Conservation (phyloP, 2,329 filamentous ascomycete genomes). For the Colletotrichum godetiae region DNA sequence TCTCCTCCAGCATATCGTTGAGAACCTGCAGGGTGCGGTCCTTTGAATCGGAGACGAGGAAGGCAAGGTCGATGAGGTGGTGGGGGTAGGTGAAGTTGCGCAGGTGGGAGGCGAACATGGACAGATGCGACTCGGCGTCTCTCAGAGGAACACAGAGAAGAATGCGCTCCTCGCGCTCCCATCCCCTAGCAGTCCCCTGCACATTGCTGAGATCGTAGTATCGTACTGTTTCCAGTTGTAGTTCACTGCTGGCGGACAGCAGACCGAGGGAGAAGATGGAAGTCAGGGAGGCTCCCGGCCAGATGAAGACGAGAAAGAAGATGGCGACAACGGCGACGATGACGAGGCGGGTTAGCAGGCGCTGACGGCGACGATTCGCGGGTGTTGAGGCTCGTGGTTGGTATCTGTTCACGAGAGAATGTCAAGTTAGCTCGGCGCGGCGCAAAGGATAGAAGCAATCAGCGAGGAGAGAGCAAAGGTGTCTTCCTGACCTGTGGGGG, state of each 20-base stretch:
- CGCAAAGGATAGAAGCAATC: slow-evolving; percentile 2
- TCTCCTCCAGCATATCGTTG: slow-evolving; percentile 77
- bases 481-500: slow-evolving; percentile 78
- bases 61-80: slow-evolving; percentile 94
- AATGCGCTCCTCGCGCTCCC: slow-evolving; percentile 96
- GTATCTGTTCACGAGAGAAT: slow-evolving; percentile 69
- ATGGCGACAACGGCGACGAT: slow-evolving; percentile 66
- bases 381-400: slow-evolving; percentile 83
- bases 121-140: slow-evolving; percentile 90
- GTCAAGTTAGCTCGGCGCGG: slow-evolving; percentile 35
- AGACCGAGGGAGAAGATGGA: slow-evolving; percentile 77
- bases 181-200: slow-evolving; percentile 89
- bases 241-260: slow-evolving; percentile 73
- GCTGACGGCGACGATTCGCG: slow-evolving; percentile 77
- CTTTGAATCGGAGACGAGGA: slow-evolving; percentile 97
- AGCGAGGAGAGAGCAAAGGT: not conserved
- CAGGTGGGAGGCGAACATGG: slow-evolving; percentile 99
- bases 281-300: slow-evolving; percentile 72
- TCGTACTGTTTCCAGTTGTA: slow-evolving; percentile 92
- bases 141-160: slow-evolving; percentile 93
- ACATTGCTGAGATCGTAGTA: slow-evolving; percentile 97
- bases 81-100: slow-evolving; percentile 98
- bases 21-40: slow-evolving; percentile 86
- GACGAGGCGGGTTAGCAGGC: slow-evolving; percentile 75
- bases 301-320: slow-evolving; percentile 79